Evolutionary conservation across 345 rosid species (phyloP).

Genomic region (Trapa incisa): DNA sequence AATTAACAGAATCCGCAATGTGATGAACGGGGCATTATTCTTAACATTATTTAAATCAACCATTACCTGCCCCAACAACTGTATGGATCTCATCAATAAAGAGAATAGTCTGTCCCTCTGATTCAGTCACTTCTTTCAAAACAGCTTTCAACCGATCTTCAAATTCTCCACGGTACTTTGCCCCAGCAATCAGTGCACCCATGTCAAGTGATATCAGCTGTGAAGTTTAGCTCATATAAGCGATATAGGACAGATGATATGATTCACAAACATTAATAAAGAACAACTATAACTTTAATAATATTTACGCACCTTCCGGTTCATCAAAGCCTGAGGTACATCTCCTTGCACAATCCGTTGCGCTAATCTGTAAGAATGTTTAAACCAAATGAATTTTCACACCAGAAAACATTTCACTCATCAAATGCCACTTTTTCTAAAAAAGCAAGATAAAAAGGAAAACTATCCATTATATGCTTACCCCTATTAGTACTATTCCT

Average conservation of each 20-base stretch:
- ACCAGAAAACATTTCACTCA: not conserved
- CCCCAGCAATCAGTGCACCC: conserved; percentile 99
- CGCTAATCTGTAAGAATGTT: conserved; percentile 58
- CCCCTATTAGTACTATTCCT: too few relatives aligned
- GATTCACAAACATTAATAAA: too few relatives aligned
- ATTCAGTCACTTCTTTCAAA: conserved; percentile 85
- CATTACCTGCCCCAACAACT: conserved; percentile 93
- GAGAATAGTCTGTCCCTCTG: conserved; percentile 84
- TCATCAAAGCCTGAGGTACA: conserved; percentile 98
- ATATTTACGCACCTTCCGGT: conserved; percentile 54
- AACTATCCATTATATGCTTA: not conserved
- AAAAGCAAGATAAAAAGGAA: not conserved
- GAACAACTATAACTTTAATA: conserved; percentile 1
- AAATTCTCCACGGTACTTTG: conserved; percentile 97
- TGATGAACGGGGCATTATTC: not conserved
- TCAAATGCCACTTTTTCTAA: not conserved
- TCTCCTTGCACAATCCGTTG: conserved; percentile 98
- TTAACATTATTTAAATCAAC: not conserved
- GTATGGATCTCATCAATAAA: conserved; percentile 99
- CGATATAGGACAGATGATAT: not conserved
- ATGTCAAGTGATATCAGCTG: conserved; percentile 96
- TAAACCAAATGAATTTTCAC: not conserved
- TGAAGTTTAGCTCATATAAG: not conserved
- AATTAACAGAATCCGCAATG: too few relatives aligned
- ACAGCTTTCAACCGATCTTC: conserved; percentile 99